phyloP scores from a whole-genome alignment of 2,329 filamentous ascomycete species.

The Phaeosphaeria sp. region DNA sequence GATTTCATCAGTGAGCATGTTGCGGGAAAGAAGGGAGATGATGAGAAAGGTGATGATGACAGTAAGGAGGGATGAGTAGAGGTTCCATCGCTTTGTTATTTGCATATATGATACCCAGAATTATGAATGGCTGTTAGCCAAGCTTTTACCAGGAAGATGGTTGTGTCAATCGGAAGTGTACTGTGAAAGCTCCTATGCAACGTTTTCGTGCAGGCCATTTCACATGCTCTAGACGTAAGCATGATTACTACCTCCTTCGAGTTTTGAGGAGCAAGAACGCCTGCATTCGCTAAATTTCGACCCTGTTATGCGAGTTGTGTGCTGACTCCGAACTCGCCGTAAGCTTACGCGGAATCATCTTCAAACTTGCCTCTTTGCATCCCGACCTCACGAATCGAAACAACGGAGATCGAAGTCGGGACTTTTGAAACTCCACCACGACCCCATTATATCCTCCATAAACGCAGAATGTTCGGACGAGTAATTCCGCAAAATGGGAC shows the following conservation, averaged over 20 bases:
- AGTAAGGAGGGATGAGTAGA: not conserved
- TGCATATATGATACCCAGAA: not conserved
- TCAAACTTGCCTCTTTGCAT: not conserved
- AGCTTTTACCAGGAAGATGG: not conserved
- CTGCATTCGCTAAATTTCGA: no score
- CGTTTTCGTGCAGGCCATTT: no score
- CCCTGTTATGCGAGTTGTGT: not conserved
- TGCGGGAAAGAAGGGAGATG: conserved; percentile 8
- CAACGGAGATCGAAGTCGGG: not conserved
- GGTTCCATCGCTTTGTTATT: not conserved
- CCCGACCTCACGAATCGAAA: not conserved
- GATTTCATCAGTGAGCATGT: conserved; percentile 40
- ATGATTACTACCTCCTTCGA: no score
- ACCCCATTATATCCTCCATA: not conserved
- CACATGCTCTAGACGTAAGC: no score
- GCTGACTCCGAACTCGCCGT: not conserved
- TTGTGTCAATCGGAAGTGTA: not conserved
- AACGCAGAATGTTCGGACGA: conserved; percentile 3
- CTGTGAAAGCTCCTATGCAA: not conserved
- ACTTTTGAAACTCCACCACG: not conserved
- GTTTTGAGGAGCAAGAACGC: no score
- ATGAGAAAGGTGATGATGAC: not conserved
- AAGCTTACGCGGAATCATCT: not conserved
- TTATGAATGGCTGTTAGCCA: not conserved
- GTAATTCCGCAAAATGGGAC: not conserved